Conservation (phyloP, 495 filamentous ascomycete species). For the Daldinia decipiens region DNA sequence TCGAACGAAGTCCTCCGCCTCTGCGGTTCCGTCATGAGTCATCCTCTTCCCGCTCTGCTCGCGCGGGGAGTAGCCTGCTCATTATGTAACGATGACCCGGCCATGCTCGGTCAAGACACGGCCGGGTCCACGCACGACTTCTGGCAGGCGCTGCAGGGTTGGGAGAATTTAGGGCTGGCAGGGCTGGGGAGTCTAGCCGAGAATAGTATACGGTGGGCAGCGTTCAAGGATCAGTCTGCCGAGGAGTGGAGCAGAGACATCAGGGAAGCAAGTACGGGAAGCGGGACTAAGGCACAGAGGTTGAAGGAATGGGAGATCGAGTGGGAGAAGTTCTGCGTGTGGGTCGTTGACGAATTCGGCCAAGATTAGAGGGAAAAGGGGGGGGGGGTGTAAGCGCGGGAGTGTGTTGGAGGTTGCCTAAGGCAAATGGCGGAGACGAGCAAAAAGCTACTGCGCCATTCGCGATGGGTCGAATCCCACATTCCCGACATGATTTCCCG, state of each 20-base stretch:
- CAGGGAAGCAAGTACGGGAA: slow-evolving; percentile 76
- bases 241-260: slow-evolving; percentile 77
- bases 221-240: slow-evolving; percentile 78
- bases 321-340: slow-evolving; percentile 93
- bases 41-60: slow-evolving; percentile 84
- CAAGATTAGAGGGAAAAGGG: slow-evolving; percentile 53
- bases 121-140: slow-evolving; percentile 88
- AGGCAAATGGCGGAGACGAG: slow-evolving; percentile 14
- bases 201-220: slow-evolving; percentile 91
- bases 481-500: slow-evolving; percentile 22
- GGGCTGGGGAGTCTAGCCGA: slow-evolving; percentile 87
- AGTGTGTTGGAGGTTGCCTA: slow-evolving; percentile 23
- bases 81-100: slow-evolving; percentile 88
- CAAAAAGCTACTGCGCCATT: slow-evolving; percentile 6
- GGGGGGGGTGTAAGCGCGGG: slow-evolving; percentile 26
- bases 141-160: slow-evolving; percentile 89
- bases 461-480: slow-evolving; percentile 15
- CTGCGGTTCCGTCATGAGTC: slow-evolving; percentile 76
- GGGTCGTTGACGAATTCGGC: slow-evolving; percentile 85
- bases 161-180: slow-evolving; percentile 84
- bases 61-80: slow-evolving; percentile 82
- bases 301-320: slow-evolving; percentile 79
- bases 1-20: slow-evolving; percentile 85
- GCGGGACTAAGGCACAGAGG: slow-evolving; percentile 73
- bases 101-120: slow-evolving; percentile 78